Conservation (phyloP, 345 rosid species). For the Populus nigra region DNA sequence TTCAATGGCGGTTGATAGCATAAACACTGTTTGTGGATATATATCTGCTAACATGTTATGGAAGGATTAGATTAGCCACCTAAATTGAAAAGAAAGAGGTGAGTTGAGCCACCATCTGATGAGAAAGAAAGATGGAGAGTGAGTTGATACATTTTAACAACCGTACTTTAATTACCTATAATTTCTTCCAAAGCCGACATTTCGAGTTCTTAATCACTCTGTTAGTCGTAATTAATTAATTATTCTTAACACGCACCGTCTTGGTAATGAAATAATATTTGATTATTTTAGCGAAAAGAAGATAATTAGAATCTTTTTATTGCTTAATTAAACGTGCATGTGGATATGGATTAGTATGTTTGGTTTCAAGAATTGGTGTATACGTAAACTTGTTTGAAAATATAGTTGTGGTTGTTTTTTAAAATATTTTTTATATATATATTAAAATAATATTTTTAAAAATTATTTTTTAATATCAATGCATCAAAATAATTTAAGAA, state of each 20-base stretch:
- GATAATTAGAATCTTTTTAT: background rate
- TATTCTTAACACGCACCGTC: too few species aligned
- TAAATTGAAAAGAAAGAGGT: conserved; percentile 3
- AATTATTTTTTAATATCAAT: too few species aligned
- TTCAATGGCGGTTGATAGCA: background rate
- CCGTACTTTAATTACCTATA: background rate
- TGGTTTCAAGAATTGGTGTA: conserved; percentile 1
- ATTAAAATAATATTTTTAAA: too few species aligned
- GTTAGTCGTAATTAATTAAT: too few species aligned
- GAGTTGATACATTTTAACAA: conserved; percentile 2
- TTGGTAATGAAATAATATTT: background rate
- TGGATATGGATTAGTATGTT: conserved; percentile 9
- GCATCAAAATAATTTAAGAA: too few species aligned
- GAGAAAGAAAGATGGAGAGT: background rate
- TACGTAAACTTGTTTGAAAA: accelerated
- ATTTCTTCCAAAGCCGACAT: conserved; percentile 6
- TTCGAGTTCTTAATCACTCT: background rate
- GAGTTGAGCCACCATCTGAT: conserved; percentile 2
- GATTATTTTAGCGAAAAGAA: background rate
- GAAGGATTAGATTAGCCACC: conserved; percentile 13
- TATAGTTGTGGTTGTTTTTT: too few species aligned
- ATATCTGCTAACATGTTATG: conserved; percentile 10
- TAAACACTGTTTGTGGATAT: background rate
- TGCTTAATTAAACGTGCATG: background rate
- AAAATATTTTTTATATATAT: too few species aligned